Evolutionary conservation across 371 early-diverging fungal species (phyloP), one percentile per base, ranked within the genome.

Genomic region (Mucor circinelloides): DNA sequence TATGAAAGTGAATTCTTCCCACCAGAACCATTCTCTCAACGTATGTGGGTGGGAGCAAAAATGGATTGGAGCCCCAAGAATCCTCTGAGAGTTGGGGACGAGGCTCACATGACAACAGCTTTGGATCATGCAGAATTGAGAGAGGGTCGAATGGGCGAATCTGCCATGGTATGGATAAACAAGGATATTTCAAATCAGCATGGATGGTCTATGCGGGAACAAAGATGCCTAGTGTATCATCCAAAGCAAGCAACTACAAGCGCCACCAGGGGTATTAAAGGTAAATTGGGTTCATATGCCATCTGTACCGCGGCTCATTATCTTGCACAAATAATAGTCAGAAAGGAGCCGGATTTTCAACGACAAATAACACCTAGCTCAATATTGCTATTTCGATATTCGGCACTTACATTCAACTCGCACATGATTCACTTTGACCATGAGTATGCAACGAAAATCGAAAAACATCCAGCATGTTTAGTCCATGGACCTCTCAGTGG

Each of bases 1-100:
- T 94, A 94, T 71, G 90, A 90, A 63, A 77, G 84, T 31, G 84
- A 82, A 8, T 90, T 90, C 63, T 80, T 88, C 1, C 96, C 96
- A 1, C 95, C 96, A 0, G 74, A 71, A 7, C 93, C 94, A 0
- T 95, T 87, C 64, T 68, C 78, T 32, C 88, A 88, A 42, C 89
- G 96, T 1, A 88, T 96, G 87, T 96, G 95, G 95, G 95, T 90
- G 3, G 94, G 95, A 10, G 95, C 94, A 4, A 71, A 74, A 15
- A 77, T 95, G 19, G 78, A 80, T 36, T 93, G 84, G 76, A 78
- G 74, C 36, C 57, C 70, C 1, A 57, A 60, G 0, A 94, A 94
- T 60, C 84, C 86, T 5, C 73, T 95, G 23, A 61, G 78, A 2
- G 80, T 92, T 3, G 92, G 92, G 1, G 85, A 92, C 34, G 52